These are phyloP conservation scores for Aquilaria sinensis DNA, from an alignment of 345 rosid genomes.

Conservation along the genomic window DNA sequence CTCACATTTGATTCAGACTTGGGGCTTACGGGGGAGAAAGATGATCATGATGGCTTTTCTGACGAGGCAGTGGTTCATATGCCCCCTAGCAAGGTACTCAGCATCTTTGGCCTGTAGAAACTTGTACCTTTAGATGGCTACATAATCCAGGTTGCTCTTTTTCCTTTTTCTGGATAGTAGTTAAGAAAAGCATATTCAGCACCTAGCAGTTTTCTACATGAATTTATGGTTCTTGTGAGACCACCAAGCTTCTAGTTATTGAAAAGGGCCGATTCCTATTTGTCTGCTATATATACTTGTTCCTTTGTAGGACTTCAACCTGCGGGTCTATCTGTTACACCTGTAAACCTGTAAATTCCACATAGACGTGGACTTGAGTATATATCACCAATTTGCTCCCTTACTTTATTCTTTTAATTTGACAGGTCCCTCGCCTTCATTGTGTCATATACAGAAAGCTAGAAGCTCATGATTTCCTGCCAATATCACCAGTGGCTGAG, in stretches of 20 bases:
- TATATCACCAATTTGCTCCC: background rate
- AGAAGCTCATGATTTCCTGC: constrained; percentile 50
- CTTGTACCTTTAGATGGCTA: no score
- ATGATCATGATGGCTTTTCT: constrained; percentile 31
- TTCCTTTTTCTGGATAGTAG: no score
- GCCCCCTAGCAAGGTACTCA: constrained; percentile 51
- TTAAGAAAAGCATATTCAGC: no score
- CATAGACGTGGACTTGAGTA: background rate
- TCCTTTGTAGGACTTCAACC: no score
- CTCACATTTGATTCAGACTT: constrained; percentile 55
- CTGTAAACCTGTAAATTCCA: no score
- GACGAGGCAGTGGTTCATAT: constrained; percentile 49
- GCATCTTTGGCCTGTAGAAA: constrained; percentile 1
- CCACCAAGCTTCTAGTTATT: no score
- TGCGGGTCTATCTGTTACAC: no score
- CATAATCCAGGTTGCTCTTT: no score
- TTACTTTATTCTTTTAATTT: constrained; percentile 9
- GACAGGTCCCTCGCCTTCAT: constrained; percentile 82
- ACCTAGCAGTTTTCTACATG: no score
- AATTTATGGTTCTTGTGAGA: no score
- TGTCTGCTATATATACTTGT: no score
- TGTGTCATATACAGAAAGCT: constrained; percentile 83
- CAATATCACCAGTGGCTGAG: constrained; percentile 42
- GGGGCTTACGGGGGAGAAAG: constrained; percentile 27
- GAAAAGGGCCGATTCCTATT: no score